Evolutionary conservation across 257 asterid genomes (phyloP), one percentile per base, ranked within the genome.

Genomic region (Salvia miltiorrhiza): DNA sequence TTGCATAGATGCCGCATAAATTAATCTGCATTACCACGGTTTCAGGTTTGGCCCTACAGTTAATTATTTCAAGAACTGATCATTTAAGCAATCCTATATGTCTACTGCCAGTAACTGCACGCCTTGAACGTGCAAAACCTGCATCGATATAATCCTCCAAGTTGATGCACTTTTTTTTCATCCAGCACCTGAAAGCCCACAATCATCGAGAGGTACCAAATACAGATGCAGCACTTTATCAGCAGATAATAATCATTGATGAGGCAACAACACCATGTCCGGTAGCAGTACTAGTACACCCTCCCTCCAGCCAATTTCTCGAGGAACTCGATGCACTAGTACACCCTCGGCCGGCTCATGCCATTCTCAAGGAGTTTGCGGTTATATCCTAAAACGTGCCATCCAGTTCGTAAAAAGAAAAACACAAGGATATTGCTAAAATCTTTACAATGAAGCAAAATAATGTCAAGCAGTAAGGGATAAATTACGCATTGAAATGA

Each of bases 321-420:
- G 71, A 78, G 83, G 85, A 79, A 72, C 76, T 77, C 57, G 77
- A 81, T 78, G 85, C 83, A 81, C 83, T 71, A 66, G 82, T 63
- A 75, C 79, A 69, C 86, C 81, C 69, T 71, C 57, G 73, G 63
- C 79, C 76, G 77, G 74, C 68, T 77, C 84, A 76, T 79, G 81
- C 83, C 75, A 68, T 23, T 57, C 76, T 72, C 80, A 78, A 70
- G 69, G 75, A 73, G 43, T 69, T 82, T 78, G 79, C 70, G 79
- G 65, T 73, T 77, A 74, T 73, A 74, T 73, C 88, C 79, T 74
- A 77, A 70, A 75, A 81, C 28, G 78, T 73, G 80, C 69, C 80
- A 84, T 80, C 83, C 76, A 73, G 74, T 73, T 73, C 70, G 9
- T 77, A 67, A 77, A 77, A 60, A 14, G n/a, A 57, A 70, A 60